Evolutionary conservation across 345 rosid genomes (phyloP).

Genomic region (Syzygium aromaticum): DNA sequence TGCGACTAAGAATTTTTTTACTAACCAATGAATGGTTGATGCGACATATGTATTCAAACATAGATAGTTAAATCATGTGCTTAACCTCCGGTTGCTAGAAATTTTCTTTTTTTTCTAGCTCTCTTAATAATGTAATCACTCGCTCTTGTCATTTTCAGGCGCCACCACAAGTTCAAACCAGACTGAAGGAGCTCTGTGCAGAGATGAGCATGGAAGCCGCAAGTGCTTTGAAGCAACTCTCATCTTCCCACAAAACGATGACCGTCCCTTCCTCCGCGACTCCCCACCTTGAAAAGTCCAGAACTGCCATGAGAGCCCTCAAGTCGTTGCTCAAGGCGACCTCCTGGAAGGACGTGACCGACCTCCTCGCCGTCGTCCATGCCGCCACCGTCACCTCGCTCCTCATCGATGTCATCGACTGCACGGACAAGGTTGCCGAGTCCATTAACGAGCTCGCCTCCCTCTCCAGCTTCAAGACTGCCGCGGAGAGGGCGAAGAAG

Average conservation of each 20-base stretch:
- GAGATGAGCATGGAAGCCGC: constrained; percentile 43
- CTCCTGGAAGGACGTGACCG: constrained; percentile 26
- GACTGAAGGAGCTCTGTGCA: constrained; percentile 31
- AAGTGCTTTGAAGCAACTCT: constrained; percentile 45
- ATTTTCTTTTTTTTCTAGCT: not conserved
- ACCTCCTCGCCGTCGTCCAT: constrained; percentile 25
- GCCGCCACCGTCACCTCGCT: constrained; percentile 42
- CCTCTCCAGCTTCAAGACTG: constrained; percentile 28
- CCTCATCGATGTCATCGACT: constrained; percentile 37
- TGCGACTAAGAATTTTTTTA: not conserved
- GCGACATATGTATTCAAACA: not conserved
- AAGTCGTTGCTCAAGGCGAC: constrained; percentile 35
- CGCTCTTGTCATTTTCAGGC: constrained; percentile 19
- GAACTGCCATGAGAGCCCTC: constrained; percentile 21
- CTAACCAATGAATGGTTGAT: not conserved
- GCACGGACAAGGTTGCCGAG: constrained; percentile 44
- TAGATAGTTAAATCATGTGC: not conserved
- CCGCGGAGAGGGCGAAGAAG: not conserved
- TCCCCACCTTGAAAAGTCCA: constrained; percentile 33
- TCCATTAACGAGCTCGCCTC: constrained; percentile 44
- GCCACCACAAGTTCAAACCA: constrained; percentile 20
- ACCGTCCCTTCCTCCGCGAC: constrained; percentile 21
- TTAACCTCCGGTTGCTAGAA: not conserved
- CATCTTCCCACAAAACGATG: constrained; percentile 39
- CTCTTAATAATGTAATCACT: not conserved